These are phyloP conservation scores for Euphorbia schlechtendalii DNA, from an alignment of 441 rosid species.

Conservation along the genomic window DNA sequence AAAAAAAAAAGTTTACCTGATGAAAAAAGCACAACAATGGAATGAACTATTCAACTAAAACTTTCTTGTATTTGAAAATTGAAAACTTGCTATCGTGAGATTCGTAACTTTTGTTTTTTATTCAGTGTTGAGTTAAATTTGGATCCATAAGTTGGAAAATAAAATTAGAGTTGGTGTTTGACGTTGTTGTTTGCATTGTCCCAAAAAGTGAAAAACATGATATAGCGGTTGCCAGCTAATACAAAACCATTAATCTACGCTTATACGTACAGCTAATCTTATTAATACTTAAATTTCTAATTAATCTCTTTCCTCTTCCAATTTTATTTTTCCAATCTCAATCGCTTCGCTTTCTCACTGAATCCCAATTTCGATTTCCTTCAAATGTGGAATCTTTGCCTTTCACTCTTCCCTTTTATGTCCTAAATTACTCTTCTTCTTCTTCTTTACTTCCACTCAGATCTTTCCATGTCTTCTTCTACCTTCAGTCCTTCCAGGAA, in stretches of 20 bases:
- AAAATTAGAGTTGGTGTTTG: not conserved
- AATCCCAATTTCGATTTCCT: slow-evolving; percentile 10
- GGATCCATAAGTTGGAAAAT: too few species aligned
- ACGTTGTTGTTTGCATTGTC: too few species aligned
- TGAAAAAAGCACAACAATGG: too few species aligned
- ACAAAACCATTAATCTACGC: slow-evolving; percentile 21
- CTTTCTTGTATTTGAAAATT: too few species aligned
- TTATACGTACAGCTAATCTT: slow-evolving; percentile 26
- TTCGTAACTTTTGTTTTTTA: too few species aligned
- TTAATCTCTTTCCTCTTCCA: not conserved
- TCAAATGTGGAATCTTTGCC: slow-evolving; percentile 7
- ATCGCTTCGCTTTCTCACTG: slow-evolving; percentile 4
- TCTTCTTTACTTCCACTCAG: not conserved
- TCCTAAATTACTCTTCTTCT: not conserved
- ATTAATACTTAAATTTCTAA: not conserved
- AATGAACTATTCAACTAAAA: too few species aligned
- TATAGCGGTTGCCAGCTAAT: slow-evolving; percentile 41
- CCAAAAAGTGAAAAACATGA: not conserved
- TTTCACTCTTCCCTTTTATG: not conserved
- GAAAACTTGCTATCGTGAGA: too few species aligned
- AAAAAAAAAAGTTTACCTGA: too few species aligned
- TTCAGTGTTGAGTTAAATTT: too few species aligned
- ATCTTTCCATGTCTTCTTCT: slow-evolving; percentile 33
- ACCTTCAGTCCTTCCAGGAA: slow-evolving; percentile 52
- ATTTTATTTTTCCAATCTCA: not conserved